A percentile compares a stretch with the other conserved stretches of the same genome.
These are phyloP conservation scores for Geopyxis carbonaria DNA, from an alignment of 495 filamentous ascomycete species.

Conservation along the genomic window DNA sequence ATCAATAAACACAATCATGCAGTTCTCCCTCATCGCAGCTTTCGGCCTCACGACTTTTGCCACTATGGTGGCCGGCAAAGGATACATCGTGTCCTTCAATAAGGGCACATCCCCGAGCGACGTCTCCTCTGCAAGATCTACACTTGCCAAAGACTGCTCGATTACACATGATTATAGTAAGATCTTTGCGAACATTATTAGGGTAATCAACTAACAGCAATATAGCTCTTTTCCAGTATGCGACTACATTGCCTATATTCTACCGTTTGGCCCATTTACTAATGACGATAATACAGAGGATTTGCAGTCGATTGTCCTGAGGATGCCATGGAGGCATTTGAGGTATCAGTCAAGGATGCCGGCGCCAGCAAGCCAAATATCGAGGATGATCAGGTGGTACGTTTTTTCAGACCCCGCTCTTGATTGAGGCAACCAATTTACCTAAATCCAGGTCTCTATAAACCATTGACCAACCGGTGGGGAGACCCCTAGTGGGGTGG, in stretches of 20 bases:
- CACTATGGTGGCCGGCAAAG: background rate
- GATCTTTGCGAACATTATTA: background rate
- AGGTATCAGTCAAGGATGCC: background rate
- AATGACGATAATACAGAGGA: background rate
- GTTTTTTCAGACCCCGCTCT: background rate
- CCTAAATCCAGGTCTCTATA: too few species aligned
- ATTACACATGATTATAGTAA: background rate
- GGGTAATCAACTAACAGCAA: background rate
- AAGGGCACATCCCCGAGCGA: background rate
- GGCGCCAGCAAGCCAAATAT: background rate
- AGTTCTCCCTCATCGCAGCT: constrained; percentile 1
- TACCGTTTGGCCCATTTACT: background rate
- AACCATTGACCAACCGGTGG: too few species aligned
- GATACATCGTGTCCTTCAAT: constrained; percentile 2
- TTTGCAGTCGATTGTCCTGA: constrained; percentile 2
- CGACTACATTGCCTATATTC: background rate
- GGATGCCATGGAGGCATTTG: background rate
- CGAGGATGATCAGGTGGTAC: constrained; percentile 5
- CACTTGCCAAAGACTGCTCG: background rate
- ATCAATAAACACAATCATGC: constrained; percentile 2
- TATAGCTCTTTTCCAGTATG: background rate
- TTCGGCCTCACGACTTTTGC: background rate
- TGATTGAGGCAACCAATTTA: too few species aligned
- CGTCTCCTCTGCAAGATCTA: background rate
- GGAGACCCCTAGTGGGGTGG: too few species aligned